A percentile compares a stretch with the other conserved stretches of the same genome.
Conservation (phyloP, 2,329 filamentous ascomycete genomes). For the Magnaporthiopsis incrustans region DNA sequence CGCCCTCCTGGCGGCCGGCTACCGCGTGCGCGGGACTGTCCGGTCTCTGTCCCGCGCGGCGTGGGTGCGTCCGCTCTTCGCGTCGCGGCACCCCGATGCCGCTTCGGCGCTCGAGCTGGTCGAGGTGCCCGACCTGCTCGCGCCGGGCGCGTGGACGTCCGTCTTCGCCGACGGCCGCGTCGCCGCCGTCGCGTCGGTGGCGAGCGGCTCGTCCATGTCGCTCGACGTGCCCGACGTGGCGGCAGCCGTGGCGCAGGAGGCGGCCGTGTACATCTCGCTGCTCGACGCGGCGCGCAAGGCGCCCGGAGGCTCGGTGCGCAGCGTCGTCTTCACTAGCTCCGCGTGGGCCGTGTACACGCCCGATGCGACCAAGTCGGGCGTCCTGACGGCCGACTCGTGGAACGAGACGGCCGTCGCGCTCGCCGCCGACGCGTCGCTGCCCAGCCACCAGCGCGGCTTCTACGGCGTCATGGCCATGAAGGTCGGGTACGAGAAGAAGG, state of each 20-base stretch:
- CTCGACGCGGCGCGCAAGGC: constrained; percentile 19
- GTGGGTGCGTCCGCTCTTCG: constrained; percentile 19
- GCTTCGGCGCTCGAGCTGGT: constrained; percentile 14
- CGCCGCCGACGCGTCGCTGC: constrained; percentile 11
- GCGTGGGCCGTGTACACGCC: constrained; percentile 25
- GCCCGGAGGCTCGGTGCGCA: constrained; percentile 15
- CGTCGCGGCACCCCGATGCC: constrained; percentile 16
- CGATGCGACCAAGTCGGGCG: constrained; percentile 14
- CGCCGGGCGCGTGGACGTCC: constrained; percentile 18
- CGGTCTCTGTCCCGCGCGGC: constrained; percentile 20
- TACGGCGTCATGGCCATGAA: constrained; percentile 25
- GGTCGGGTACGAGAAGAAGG: constrained; percentile 20
- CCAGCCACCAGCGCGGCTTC: constrained; percentile 13
- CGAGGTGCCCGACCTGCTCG: constrained; percentile 20
- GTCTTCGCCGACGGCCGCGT: constrained; percentile 9
- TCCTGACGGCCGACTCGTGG: constrained; percentile 19
- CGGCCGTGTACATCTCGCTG: constrained; percentile 13
- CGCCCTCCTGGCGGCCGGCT: constrained; percentile 25
- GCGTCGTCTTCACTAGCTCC: constrained; percentile 23
- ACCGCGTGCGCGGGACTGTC: constrained; percentile 31
- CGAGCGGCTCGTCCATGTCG: constrained; percentile 12
- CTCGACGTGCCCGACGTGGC: constrained; percentile 16
- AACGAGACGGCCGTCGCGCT: constrained; percentile 23
- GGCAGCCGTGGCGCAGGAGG: constrained; percentile 14
- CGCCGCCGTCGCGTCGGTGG: constrained; percentile 20